Evolutionary conservation across 2,329 filamentous ascomycete genomes (phyloP), one percentile per base, ranked within the genome.

Genomic region (Knufia petricola): DNA sequence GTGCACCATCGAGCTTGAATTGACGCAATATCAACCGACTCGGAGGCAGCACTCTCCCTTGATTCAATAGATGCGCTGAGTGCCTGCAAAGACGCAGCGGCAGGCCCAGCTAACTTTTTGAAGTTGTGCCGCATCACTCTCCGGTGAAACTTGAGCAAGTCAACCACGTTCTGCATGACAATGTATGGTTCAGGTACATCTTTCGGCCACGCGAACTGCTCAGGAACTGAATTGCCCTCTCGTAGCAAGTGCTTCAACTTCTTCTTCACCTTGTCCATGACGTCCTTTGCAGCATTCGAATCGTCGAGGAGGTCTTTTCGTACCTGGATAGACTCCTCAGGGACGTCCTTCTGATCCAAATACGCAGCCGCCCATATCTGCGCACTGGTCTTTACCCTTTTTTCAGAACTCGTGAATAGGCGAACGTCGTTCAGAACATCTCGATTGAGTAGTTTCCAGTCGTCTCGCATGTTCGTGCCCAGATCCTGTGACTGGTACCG

Each of bases 231-330:
- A 53, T 88, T 87, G n/a, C 90, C 92, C 65, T 95, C 86, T 24
- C 92, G 82, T 50, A 98, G 69, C 17, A 98, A 75, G 1, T 87
- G 83, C 70, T 98, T 98, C 23, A 98, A 77, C 79, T 94, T 95
- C 78, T 98, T 98, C 76, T 98, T 98, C 49, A 98, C 92, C 68
- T 95, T 95, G 69, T 98, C 94, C 85, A 95, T 98, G 61, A 95
- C 88, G 64, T 98, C 92, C 65, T 98, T 98, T 50, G 92, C 92
- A 3, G 92, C 92, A 65, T 98, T 98, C 0, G 89, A 96, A 63
- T 98, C 92, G 64, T 98, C 92, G 2, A 98, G 72, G 4, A 98
- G 76, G 66, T 96, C 89, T 64, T 98, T 98, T 46, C 92, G 82
- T 49, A 96, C 83, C 28, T 81, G 84, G 54, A 98, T 94, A 55